These are phyloP conservation scores for Suhomyces bolitotheri DNA, from an alignment of 1,139 yeast species.

Conservation along the genomic window DNA sequence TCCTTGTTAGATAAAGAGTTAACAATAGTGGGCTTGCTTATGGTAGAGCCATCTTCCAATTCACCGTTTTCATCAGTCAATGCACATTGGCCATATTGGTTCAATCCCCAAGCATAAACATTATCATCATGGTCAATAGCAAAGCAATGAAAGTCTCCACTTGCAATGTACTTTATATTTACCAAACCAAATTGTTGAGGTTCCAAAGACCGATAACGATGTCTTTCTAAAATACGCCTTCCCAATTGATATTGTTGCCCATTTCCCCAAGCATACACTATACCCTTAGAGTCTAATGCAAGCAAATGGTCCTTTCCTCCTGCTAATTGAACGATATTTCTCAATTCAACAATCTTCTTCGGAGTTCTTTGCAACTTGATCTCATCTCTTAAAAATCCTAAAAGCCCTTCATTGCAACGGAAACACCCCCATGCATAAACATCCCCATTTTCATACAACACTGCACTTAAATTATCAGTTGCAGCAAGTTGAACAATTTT, in stretches of 20 bases:
- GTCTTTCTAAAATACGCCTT: constrained; percentile 75
- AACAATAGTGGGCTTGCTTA: constrained; percentile 75
- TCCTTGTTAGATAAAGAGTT: constrained; percentile 56
- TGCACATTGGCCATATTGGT: constrained; percentile 96
- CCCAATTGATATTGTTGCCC: constrained; percentile 94
- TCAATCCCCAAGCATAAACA: constrained; percentile 90
- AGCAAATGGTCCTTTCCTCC: constrained; percentile 91
- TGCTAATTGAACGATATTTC: constrained; percentile 80
- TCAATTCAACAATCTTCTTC: constrained; percentile 57
- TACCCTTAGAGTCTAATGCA: constrained; percentile 80
- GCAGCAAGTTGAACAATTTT: constrained; percentile 84
- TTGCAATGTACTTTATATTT: constrained; percentile 75
- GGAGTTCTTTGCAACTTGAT: constrained; percentile 69
- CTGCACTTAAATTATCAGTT: constrained; percentile 87
- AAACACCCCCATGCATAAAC: constrained; percentile 98
- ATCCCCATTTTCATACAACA: constrained; percentile 75
- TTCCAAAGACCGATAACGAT: constrained; percentile 65
- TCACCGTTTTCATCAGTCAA: constrained; percentile 54
- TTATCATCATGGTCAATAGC: constrained; percentile 76
- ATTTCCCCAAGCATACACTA: constrained; percentile 96
- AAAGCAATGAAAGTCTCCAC: constrained; percentile 95
- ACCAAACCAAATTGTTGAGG: constrained; percentile 79
- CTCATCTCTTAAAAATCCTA: constrained; percentile 71
- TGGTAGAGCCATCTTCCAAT: constrained; percentile 76
- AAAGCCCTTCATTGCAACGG: constrained; percentile 85